Evolutionary conservation across 2,329 filamentous ascomycete species (phyloP).

Genomic region (Aureobasidium sp.): DNA sequence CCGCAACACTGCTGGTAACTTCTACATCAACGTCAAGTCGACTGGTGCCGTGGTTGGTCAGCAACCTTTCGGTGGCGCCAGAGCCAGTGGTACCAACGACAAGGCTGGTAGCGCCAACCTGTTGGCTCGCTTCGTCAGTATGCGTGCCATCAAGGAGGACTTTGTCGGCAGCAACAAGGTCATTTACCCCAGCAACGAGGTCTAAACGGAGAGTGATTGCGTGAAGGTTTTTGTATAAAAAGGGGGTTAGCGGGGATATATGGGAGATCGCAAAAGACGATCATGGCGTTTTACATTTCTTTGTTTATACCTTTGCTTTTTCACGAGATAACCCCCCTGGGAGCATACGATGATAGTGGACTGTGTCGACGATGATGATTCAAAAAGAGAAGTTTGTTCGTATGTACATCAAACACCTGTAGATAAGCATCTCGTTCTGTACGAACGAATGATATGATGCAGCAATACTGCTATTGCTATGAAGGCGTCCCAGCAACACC

Average conservation of each 20-base stretch:
- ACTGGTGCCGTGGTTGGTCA: conserved; percentile 42
- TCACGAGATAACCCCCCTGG: background rate
- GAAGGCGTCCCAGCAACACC: no score
- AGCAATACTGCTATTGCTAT: background rate
- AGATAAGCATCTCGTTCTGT: background rate
- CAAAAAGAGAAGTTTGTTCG: background rate
- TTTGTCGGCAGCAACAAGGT: conserved; percentile 43
- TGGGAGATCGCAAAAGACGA: no score
- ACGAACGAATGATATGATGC: background rate
- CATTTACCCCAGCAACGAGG: conserved; percentile 47
- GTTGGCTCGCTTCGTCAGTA: conserved; percentile 47
- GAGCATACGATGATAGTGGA: background rate
- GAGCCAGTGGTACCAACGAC: conserved; percentile 51
- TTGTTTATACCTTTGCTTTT: background rate
- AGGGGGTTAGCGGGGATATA: background rate
- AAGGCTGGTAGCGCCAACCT: conserved; percentile 50
- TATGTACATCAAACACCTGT: background rate
- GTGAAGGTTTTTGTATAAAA: background rate
- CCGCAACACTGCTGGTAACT: conserved; percentile 70
- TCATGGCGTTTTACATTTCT: background rate
- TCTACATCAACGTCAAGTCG: conserved; percentile 79
- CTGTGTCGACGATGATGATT: conserved; percentile 3
- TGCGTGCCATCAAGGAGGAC: conserved; percentile 51
- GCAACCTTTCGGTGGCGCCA: conserved; percentile 44
- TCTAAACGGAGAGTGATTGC: conserved; percentile 17